Evolutionary conservation across 2,329 filamentous ascomycete genomes (phyloP), one percentile per base, ranked within the genome.

Genomic region (Beauveria varroae): DNA sequence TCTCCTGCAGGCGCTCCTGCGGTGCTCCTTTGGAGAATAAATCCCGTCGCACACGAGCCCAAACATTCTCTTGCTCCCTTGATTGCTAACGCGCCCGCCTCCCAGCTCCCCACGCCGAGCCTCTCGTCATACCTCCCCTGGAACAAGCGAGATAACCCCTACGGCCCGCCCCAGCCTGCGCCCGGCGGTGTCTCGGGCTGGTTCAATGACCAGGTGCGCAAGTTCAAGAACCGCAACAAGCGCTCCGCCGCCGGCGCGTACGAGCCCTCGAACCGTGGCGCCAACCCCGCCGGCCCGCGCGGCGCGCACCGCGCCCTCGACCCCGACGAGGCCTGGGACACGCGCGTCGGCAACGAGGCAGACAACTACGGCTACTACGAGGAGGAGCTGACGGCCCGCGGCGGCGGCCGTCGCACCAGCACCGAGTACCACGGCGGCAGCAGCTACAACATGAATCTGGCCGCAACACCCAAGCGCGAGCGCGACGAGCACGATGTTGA

Each of bases 291-390:
- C 40, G 75, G 76, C 51, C 76, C 78, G 60, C 78, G 80, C 60
- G 74, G 83, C 59, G 85, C 85, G 24, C 87, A 89, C 71, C 85
- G 86, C 1, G 79, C 86, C 4, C 81, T 91, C 51, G 91, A 95
- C 69, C 89, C 89, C 1, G 91, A 96, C 71, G 90, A 93, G 69
- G 90, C 90, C 2, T 96, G 91, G 91, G 90, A 95, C 75, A 76
- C 89, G 65, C 80, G 89, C 63, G 90, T 96, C 5, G 89, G 89
- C 62, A 81, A 86, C 67, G 90, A 93, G 72, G 84, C 87, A 20
- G 86, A 88, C 69, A 76, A 74, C 14, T 86, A 87, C 70, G 83
- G 83, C 2, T 78, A 78, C 24, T 90, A 90, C 73, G 88, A 90
- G 69, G 90, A 93, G 71, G 89, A 91, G 75, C 85, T 89, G 69